phyloP scores from a whole-genome alignment of 257 asterid genomes.

The Mentha longifolia region DNA sequence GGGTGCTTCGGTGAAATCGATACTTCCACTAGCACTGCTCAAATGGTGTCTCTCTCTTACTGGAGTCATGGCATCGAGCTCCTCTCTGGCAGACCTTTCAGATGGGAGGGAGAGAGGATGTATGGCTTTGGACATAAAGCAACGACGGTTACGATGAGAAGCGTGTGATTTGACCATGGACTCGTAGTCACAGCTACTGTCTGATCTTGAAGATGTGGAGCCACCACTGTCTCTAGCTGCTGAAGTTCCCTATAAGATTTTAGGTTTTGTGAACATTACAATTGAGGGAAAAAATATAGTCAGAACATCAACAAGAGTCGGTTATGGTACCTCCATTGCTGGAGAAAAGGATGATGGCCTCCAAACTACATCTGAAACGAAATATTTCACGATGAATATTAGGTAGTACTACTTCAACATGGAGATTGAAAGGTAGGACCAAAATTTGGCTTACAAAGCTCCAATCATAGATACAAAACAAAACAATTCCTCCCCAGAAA shows the following conservation, averaged over 20 bases:
- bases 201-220: constrained; percentile 88
- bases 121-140: constrained; percentile 92
- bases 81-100: constrained; percentile 55
- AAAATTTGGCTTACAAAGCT: background rate
- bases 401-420: constrained; percentile 24
- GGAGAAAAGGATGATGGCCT: constrained; percentile 84
- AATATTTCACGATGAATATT: constrained; percentile 25
- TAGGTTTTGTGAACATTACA: constrained; percentile 9
- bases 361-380: constrained; percentile 56
- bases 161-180: constrained; percentile 67
- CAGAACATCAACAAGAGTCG: constrained; percentile 5
- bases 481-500: constrained; percentile 7
- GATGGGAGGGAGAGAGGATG: constrained; percentile 83
- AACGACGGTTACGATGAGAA: constrained; percentile 73
- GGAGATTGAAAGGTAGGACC: background rate
- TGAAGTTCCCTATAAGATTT: constrained; percentile 73
- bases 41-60: constrained; percentile 58
- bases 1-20: constrained; percentile 68
- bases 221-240: constrained; percentile 77
- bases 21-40: constrained; percentile 78
- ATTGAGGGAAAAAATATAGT: constrained; percentile 21
- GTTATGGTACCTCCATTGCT: constrained; percentile 77
- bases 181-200: constrained; percentile 76
- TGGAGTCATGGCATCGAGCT: constrained; percentile 51
- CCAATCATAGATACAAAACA: background rate